phyloP scores from a whole-genome alignment of 129 eudicot genomes.

The Apium graveolens region DNA sequence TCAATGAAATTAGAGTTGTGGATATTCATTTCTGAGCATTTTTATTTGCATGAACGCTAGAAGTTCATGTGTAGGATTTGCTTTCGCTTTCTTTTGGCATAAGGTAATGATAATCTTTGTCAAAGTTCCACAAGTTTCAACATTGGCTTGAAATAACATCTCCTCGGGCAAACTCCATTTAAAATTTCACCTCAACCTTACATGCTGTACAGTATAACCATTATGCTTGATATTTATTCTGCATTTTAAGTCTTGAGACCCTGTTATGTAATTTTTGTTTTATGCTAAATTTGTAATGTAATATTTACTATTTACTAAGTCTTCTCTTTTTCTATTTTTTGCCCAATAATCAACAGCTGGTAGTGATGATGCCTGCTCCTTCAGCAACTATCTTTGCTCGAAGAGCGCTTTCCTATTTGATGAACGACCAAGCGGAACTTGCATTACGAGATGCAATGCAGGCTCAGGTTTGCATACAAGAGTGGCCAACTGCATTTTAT shows the following conservation, averaged over 20 bases:
- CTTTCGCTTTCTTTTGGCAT: neutral
- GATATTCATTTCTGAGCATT: neutral
- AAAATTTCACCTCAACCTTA: neutral
- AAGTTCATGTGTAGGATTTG: neutral
- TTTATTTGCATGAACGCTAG: neutral
- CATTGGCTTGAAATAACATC: neutral
- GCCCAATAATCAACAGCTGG: conserved; percentile 45
- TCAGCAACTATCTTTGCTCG: conserved; percentile 88
- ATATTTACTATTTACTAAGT: neutral
- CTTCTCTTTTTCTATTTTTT: neutral
- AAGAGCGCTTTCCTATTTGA: conserved; percentile 79
- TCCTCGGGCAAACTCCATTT: neutral
- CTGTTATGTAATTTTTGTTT: neutral
- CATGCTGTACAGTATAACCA: neutral
- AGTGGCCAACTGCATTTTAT: conserved; percentile 96
- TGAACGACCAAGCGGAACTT: conserved; percentile 82
- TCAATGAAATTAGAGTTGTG: neutral
- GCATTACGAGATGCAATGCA: conserved; percentile 97
- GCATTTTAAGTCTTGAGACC: neutral
- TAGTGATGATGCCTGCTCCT: conserved; percentile 81
- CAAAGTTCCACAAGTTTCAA: neutral
- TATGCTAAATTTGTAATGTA: too few relatives aligned
- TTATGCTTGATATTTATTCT: neutral
- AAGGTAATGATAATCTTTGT: neutral
- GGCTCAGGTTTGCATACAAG: conserved; percentile 93